These are phyloP conservation scores for Linnemannia hyalina DNA, from an alignment of 192 early-diverging fungal genomes.

Conservation along the genomic window DNA sequence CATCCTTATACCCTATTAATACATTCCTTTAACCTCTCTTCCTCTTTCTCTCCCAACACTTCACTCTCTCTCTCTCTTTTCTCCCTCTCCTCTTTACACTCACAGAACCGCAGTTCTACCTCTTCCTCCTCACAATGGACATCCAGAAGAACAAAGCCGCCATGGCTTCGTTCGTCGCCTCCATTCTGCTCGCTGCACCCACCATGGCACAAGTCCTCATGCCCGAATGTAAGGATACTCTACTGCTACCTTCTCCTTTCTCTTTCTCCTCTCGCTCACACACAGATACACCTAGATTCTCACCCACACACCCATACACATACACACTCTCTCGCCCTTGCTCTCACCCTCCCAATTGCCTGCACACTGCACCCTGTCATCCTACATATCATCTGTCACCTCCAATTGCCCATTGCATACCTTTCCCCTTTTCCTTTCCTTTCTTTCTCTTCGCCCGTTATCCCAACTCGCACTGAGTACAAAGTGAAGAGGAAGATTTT, in stretches of 20 bases:
- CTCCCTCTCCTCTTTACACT: neutral
- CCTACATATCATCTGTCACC: neutral
- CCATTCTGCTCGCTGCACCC: constrained; percentile 41
- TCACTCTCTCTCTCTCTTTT: neutral
- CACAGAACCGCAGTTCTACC: constrained; percentile 12
- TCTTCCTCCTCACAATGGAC: constrained; percentile 28
- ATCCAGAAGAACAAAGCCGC: constrained; percentile 52
- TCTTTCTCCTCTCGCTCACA: neutral
- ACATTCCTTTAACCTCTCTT: neutral
- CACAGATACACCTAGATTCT: neutral
- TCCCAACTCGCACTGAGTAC: neutral
- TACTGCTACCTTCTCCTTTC: neutral
- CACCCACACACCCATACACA: neutral
- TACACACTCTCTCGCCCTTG: neutral
- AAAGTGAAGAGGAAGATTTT: neutral
- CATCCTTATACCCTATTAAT: constrained; percentile 3
- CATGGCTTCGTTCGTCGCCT: constrained; percentile 49
- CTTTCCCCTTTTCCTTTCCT: neutral
- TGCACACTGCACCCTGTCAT: neutral
- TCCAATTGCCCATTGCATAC: neutral
- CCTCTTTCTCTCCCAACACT: neutral
- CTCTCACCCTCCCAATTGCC: neutral
- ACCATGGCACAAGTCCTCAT: constrained; percentile 35
- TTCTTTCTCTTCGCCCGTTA: neutral
- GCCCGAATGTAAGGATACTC: constrained; percentile 24